Evolutionary conservation across 495 filamentous ascomycete genomes (phyloP), one percentile per base, ranked within the genome.

Genomic region (Penicillium arizonense): DNA sequence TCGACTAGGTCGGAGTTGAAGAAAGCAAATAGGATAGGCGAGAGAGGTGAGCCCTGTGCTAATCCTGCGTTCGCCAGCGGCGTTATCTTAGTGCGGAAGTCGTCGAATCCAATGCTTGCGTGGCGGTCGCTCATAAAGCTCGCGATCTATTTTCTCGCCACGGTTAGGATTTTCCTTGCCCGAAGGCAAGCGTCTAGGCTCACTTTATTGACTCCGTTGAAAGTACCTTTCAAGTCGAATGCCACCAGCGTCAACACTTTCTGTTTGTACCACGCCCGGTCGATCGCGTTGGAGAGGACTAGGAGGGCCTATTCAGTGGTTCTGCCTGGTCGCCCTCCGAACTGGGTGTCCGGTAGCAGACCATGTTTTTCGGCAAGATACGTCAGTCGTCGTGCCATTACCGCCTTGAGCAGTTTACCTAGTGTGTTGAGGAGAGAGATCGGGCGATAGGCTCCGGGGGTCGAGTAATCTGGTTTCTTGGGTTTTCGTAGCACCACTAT

Each of bases 341-440:
- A 62, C n/a, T 67, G 44, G 3, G 28, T 59, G 5, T 58, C 28
- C 13, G 55, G 57, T 12, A 65, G 57, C 4, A 69, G 52, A 1
- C 24, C 12, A 16, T 63, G 35, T n/a, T 36, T 37, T 24, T 68
- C 61, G 1, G 46, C 54, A 0, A 36, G 18, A 35, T 55, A 68
- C 3, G 30, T 44, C 3, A 64, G 49, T 0, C 58, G 32, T 32
- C 26, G 11, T 0, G 51, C 61, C 3, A 61, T 58, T 0, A 67
- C 53, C 4, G 49, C 49, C 20, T 67, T 55, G 0, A 67, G 49
- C 0, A 61, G 20, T 24, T 61, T 67, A 0, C 49, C 52, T 0
- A 67, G 42, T 7, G 57, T 63, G 30, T 61, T 62, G 1, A 70
- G 56, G 1, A 68, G 58, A n/a, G 56, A 58, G 20, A 69, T 69